Percentiles rank a stretch among this genome's conserved stretches.
Conservation (phyloP, 2,329 filamentous ascomycete genomes). For the Apiospora koreana region DNA sequence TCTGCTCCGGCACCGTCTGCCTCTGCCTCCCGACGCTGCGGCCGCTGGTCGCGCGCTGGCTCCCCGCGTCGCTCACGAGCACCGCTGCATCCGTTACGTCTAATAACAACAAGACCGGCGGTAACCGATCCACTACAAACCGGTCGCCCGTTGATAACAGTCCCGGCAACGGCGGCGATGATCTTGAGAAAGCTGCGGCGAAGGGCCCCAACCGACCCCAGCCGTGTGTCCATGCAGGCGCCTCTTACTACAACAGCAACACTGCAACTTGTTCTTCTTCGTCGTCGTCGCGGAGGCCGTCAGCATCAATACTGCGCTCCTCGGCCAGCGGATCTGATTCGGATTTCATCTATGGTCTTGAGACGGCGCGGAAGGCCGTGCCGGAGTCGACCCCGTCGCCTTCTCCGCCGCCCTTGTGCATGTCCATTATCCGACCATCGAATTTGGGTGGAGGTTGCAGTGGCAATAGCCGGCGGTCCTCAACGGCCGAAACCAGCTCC, state of each 20-base stretch:
- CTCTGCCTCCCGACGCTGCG: conserved; percentile 10
- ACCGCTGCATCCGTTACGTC: background rate
- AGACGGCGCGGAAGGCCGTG: background rate
- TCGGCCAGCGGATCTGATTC: background rate
- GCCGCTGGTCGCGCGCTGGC: conserved; percentile 1
- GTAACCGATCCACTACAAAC: background rate
- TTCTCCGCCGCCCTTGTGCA: background rate
- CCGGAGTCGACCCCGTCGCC: background rate
- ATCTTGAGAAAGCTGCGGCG: background rate
- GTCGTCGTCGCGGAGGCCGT: background rate
- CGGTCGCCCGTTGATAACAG: background rate
- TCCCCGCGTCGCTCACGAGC: conserved; percentile 2
- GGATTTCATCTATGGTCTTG: background rate
- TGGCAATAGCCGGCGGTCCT: background rate
- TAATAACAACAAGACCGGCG: background rate
- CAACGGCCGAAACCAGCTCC: background rate
- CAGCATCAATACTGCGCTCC: background rate
- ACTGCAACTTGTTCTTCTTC: background rate
- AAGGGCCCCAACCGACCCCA: background rate
- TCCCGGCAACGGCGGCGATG: background rate
- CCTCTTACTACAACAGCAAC: background rate
- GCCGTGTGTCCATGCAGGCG: background rate
- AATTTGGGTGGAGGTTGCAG: background rate
- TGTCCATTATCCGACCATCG: background rate
- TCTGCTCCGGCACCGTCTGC: conserved; percentile 9